Base-by-base conservation (phyloP, 2,329 filamentous ascomycete genomes). In the Claviceps quebecensis region DNA sequence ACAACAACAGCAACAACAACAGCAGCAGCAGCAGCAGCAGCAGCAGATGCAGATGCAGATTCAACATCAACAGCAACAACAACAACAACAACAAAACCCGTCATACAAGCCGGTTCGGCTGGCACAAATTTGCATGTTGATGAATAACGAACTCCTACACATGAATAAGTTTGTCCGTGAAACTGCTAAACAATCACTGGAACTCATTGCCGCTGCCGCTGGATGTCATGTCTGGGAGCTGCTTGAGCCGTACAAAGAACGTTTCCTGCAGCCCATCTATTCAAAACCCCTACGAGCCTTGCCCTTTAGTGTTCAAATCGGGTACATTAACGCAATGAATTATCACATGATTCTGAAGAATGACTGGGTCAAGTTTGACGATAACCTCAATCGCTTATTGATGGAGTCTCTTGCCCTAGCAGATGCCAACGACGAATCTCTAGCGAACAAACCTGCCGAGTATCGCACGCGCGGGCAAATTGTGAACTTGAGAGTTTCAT, bases 381-480 rank as follows among this genome's bases (percentile, higher is more conserved):
- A 97, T 48, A 83, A 90, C 56, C 75, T 97, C 26, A 95, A 93
- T 58, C 80, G 93, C 45, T 73, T 98, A 43, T 76, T 98, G 54
- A 86, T 94, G 78, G 93, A 99, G 68, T 94, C 91, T 5, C 73
- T 98, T 41, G 93, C 91, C 11, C 72, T 98, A 54, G 90, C 93
- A 23, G 93, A 99, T 70, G 91, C 93, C 0, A 90, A 89, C 53
- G 93, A 98, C 58, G 91, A 97, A 56, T 87, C 85, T 11, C 72
- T 98, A 23, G 89, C 91, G 0, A 82, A 86, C n/a, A 96, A 97
- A 66, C 89, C 89, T 0, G 83, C 84, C 14, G 93, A 99, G 66
- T 93, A 94, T 64, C 83, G 93, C 56, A 97, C 91, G n/a, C 88
- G 94, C 34, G 89, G 97, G 61, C 83, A 87, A 58, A 97, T 99